Evolutionary conservation across 352 stramenopile genomes (phyloP), one percentile per base, ranked within the genome.

Genomic region (Globisporangium okanoganense): DNA sequence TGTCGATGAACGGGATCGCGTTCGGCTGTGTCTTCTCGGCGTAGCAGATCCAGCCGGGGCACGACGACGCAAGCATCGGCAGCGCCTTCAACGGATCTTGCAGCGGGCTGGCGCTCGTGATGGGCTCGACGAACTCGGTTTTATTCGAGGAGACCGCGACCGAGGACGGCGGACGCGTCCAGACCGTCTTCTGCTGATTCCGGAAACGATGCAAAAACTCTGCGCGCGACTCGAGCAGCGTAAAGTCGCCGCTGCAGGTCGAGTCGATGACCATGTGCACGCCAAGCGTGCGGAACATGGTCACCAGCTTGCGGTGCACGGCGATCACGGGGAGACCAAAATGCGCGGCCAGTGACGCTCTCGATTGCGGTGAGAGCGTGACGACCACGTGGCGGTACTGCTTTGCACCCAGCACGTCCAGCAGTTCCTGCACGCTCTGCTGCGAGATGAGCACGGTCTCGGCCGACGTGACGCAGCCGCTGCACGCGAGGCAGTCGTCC

Each of bases 401-500:
- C 50, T 75, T 77, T 24, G 70, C 58, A 7, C 52, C 50, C 22
- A 92, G 66, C 51, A 84, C 79, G 31, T 83, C 71, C 14, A 98
- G 71, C 65, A 97, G 80, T 55, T 97, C 90, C 58, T 92, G 76
- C 44, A 74, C 95, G 72, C 97, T 98, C 69, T 98, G 94, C 66
- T 98, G 89, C 51, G 96, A 96, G 72, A 99, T 94, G 13, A 99
- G 76, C n/a, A 99, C 95, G n/a, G 96, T 97, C 80, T 99, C 97
- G 2, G 97, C 95, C n/a, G 95, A 98, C 56, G 97, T 99, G 51
- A 99, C 94, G 69, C 96, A 99, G 56, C 96, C 96, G 25, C 87
- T 98, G 78, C 96, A 99, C 1, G 96, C 96, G 41, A 99, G 89
- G 64, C 96, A 99, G 77, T 99, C 96, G 40, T 96, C 92, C 24